Evolutionary conservation across 805 yeast species (phyloP).

Genomic region (Starmerella asiatica): DNA sequence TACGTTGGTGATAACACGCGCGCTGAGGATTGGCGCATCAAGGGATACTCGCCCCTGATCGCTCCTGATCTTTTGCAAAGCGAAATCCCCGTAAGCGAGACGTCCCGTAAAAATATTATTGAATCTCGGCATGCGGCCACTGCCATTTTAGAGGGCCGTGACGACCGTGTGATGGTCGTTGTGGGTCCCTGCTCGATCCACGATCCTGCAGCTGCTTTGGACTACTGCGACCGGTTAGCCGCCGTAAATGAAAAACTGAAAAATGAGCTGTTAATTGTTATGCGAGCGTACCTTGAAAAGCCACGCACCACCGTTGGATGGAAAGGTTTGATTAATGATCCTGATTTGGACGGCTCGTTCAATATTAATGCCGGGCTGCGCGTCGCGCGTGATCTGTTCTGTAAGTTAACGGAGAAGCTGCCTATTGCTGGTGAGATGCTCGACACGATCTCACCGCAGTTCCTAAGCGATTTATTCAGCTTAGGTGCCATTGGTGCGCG

Average conservation of each 20-base stretch:
- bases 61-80: slow-evolving; percentile 88
- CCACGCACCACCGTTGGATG: slow-evolving; percentile 99
- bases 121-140: slow-evolving; percentile 65
- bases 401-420: slow-evolving; percentile 60
- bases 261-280: slow-evolving; percentile 69
- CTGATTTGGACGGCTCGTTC: slow-evolving; percentile 86
- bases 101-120: slow-evolving; percentile 49
- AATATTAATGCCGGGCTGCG: slow-evolving; percentile 89
- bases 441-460: slow-evolving; percentile 95
- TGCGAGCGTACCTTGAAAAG: slow-evolving; percentile 96
- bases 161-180: slow-evolving; percentile 76
- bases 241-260: slow-evolving; percentile 47
- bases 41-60: slow-evolving; percentile 89
- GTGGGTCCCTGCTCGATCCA: slow-evolving; percentile 97
- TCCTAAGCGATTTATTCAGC: slow-evolving; percentile 80
- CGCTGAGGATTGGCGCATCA: slow-evolving; percentile 29
- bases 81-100: slow-evolving; percentile 57
- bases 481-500: slow-evolving; percentile 98
- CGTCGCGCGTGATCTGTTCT: slow-evolving; percentile 75
- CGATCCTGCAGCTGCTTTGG: slow-evolving; percentile 84
- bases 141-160: slow-evolving; percentile 61
- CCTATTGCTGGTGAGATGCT: slow-evolving; percentile 97
- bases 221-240: slow-evolving; percentile 59
- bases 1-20: slow-evolving; percentile 21
- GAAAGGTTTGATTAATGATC: slow-evolving; percentile 97